Percentiles rank a stretch among this genome's conserved stretches.
Conservation (phyloP, 495 filamentous ascomycete species). For the Glonium stellatum region DNA sequence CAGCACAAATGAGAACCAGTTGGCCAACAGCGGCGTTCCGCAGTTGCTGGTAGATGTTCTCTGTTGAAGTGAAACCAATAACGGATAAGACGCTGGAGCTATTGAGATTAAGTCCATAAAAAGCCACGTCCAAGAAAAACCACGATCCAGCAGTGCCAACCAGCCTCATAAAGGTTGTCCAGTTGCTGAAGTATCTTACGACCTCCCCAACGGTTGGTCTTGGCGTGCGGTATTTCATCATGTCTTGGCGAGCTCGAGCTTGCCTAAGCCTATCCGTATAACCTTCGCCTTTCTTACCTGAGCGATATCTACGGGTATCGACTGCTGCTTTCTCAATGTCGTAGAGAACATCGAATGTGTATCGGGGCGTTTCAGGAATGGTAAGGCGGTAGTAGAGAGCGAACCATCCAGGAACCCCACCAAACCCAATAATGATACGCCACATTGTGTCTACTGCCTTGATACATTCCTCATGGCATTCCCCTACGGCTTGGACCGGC, state of each 20-base stretch:
- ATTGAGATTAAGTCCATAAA: slow-evolving; percentile 75
- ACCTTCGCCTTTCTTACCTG: slow-evolving; percentile 40
- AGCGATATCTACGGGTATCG: slow-evolving; percentile 51
- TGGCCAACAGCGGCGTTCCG: slow-evolving; percentile 33
- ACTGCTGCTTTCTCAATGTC: slow-evolving; percentile 63
- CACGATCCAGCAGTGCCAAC: slow-evolving; percentile 74
- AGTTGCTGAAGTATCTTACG: slow-evolving; percentile 52
- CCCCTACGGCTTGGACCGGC: slow-evolving; percentile 40
- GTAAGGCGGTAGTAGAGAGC: slow-evolving; percentile 81
- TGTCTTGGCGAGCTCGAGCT: slow-evolving; percentile 43
- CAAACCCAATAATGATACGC: slow-evolving; percentile 69
- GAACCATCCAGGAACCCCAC: slow-evolving; percentile 66
- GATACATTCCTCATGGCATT: slow-evolving; percentile 58
- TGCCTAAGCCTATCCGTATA: slow-evolving; percentile 55
- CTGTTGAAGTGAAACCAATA: slow-evolving; percentile 59
- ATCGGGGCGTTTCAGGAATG: slow-evolving; percentile 75
- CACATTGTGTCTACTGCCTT: slow-evolving; percentile 78
- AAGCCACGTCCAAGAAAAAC: slow-evolving; percentile 72
- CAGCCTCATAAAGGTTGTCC: slow-evolving; percentile 59
- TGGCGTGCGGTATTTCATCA: slow-evolving; percentile 45
- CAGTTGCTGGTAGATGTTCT: slow-evolving; percentile 33
- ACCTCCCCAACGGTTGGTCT: slow-evolving; percentile 51
- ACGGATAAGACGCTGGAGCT: slow-evolving; percentile 50
- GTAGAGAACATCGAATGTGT: slow-evolving; percentile 72
- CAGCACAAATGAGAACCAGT: slow-evolving; percentile 34